Base-by-base conservation (phyloP, 1,284 basidiomycete species). In the Meira nashicola region DNA sequence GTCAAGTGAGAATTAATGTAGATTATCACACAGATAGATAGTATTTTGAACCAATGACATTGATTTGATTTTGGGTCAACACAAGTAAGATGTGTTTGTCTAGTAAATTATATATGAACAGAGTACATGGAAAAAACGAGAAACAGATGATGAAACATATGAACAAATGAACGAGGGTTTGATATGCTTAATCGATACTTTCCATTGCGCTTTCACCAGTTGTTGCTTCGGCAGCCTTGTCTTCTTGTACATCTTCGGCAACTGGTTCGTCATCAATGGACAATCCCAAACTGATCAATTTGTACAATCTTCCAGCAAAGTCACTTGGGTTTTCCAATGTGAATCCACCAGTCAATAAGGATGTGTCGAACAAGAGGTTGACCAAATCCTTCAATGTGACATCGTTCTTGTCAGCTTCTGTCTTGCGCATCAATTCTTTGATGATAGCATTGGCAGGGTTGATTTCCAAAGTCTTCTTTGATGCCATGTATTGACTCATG, bases 401-500 rank as follows among this genome's bases (percentile, higher is more conserved):
- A 87, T 98, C 95, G 64, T 89, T 89, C 84, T 94, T 91, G 84
- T 98, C 94, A 81, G 92, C 90, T 59, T 89, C 83, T 67, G 96
- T 90, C 84, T 96, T 96, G 76, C 86, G 85, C 83, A 87, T 90
- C 78, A 98, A 85, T 83, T 97, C 94, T 84, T 91, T 92, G 83
- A 98, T 84, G 82, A 98, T 96, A 51, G 90, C 82, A 83, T 98
- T 93, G 72, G 81, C 82, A 17, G 93, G 89, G 87, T 98, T 97
- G 73, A 98, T 86, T 84, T 98, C 94, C 70, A 98, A 86, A 17
- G 94, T 97, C 89, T 97, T 97, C 87, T 97, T 97, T 57, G 66
- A 71, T 43, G 78, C 76, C 93, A 97, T 96, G 86, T 97, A 97
- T 50, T 91, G 93, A 37, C 92, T 96, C 94, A 98, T 96, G 64